Conservation (phyloP, 345 rosid genomes). For the Gossypium mustelinum region DNA sequence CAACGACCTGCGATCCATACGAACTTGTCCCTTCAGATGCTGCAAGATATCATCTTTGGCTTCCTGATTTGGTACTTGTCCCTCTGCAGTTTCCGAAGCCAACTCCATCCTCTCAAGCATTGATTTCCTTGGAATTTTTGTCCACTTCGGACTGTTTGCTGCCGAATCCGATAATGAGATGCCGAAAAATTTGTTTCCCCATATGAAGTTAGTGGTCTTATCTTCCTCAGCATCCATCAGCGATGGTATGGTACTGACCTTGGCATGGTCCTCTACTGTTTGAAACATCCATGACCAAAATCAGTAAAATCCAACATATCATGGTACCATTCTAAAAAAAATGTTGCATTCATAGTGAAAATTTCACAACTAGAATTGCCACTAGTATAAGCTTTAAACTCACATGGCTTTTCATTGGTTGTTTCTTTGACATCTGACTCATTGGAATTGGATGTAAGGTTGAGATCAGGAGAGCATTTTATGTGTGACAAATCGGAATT, state of each 20-base stretch:
- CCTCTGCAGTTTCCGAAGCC: conserved; percentile 35
- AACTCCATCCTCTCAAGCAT: conserved; percentile 49
- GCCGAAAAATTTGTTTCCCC: conserved; percentile 69
- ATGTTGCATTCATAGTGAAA: not conserved
- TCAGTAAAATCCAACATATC: not conserved
- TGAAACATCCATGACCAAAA: conserved; percentile 8
- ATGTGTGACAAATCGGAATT: conserved; percentile 34
- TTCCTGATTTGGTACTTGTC: conserved; percentile 27
- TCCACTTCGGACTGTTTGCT: conserved; percentile 54
- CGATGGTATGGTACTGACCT: conserved; percentile 34
- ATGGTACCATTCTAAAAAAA: not conserved
- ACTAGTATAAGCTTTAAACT: conserved; percentile 10
- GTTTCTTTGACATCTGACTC: conserved; percentile 36
- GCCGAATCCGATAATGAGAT: conserved; percentile 72
- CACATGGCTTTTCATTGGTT: conserved; percentile 29
- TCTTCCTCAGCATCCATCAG: conserved; percentile 42
- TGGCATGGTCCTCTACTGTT: conserved; percentile 38
- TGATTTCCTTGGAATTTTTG: conserved; percentile 43
- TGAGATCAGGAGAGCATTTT: conserved; percentile 31
- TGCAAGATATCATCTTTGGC: conserved; percentile 52
- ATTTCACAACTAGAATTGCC: not conserved
- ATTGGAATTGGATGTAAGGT: conserved; percentile 29
- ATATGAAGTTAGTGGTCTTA: conserved; percentile 39
- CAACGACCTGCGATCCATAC: conserved; percentile 79
- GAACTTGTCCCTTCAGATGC: conserved; percentile 70